A percentile compares a stretch with the other conserved stretches of the same genome.
Conservation (phyloP, 345 rosid species). For the Eucalyptus decipiens region DNA sequence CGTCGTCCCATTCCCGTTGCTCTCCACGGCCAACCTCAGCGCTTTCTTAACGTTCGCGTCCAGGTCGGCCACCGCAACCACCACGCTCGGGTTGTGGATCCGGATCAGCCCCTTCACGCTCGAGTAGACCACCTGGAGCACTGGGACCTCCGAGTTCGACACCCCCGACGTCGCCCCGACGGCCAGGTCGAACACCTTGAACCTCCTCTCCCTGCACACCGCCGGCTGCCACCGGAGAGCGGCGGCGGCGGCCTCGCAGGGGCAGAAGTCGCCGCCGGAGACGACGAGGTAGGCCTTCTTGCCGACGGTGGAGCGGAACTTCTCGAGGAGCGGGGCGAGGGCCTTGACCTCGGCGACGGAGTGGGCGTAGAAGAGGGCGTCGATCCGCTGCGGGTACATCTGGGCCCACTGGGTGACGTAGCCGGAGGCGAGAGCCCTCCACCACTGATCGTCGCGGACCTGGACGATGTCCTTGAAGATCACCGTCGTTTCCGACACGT, state of each 20-base stretch:
- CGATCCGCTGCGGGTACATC: constrained; percentile 89
- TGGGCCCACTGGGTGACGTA: constrained; percentile 96
- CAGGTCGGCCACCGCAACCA: constrained; percentile 66
- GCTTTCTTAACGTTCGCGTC: constrained; percentile 81
- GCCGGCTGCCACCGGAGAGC: constrained; percentile 68
- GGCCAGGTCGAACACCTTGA: constrained; percentile 80
- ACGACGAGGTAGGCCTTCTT: constrained; percentile 83
- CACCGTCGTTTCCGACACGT: constrained; percentile 91
- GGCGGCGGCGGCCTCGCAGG: constrained; percentile 71
- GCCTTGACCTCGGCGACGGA: constrained; percentile 63
- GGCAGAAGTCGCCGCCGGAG: constrained; percentile 77
- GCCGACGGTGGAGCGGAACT: constrained; percentile 75
- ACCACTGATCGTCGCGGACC: constrained; percentile 96
- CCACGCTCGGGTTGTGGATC: constrained; percentile 87
- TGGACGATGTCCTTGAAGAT: constrained; percentile 91
- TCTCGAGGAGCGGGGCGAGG: constrained; percentile 71
- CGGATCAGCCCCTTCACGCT: constrained; percentile 90
- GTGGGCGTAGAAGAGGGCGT: constrained; percentile 89
- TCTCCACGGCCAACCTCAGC: constrained; percentile 75
- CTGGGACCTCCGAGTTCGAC: constrained; percentile 84
- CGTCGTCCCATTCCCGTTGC: constrained; percentile 31
- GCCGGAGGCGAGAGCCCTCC: constrained; percentile 83
- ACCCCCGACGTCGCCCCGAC: constrained; percentile 49
- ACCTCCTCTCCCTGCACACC: constrained; percentile 76
- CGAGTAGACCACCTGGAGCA: constrained; percentile 74